phyloP scores from a whole-genome alignment of 352 stramenopile species.

The Pythium brachiatum region DNA sequence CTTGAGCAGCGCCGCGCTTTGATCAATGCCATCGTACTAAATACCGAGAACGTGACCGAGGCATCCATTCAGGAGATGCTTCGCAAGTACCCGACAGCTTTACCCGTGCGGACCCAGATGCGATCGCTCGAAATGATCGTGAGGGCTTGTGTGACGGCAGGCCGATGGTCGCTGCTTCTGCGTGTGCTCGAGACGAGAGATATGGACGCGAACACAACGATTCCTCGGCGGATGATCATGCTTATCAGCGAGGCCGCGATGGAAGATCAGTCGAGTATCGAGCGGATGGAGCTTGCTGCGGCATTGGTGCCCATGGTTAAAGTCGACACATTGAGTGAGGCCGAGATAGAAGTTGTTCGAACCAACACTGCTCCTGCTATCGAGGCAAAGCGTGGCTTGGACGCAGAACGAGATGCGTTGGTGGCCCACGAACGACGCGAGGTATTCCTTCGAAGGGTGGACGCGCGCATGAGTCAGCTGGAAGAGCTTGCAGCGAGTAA shows the following conservation, averaged over 20 bases:
- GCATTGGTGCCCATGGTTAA: not conserved
- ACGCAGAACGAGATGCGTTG: too few relatives aligned
- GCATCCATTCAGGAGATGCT: not conserved
- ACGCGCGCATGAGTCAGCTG: too few relatives aligned
- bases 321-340: not conserved
- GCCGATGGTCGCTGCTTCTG: slow-evolving; percentile 17
- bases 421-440: too few relatives aligned
- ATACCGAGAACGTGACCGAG: slow-evolving; percentile 3
- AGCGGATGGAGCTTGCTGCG: slow-evolving; percentile 4
- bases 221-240: not conserved
- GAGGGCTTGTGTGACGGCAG: not conserved
- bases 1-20: slow-evolving; percentile 13
- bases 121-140: not conserved
- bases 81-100: not conserved
- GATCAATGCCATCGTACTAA: slow-evolving; percentile 36
- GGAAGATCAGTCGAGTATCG: not conserved
- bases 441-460: too few relatives aligned
- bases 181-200: not conserved
- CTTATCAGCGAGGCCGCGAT: not conserved
- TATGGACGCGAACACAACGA: not conserved
- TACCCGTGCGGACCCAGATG: not conserved
- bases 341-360: not conserved
- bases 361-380: slow-evolving; percentile 9
- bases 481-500: too few relatives aligned
- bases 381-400: too few relatives aligned